phyloP scores from a whole-genome alignment of 1,284 basidiomycete genomes.

The Termitomyces sp. region DNA sequence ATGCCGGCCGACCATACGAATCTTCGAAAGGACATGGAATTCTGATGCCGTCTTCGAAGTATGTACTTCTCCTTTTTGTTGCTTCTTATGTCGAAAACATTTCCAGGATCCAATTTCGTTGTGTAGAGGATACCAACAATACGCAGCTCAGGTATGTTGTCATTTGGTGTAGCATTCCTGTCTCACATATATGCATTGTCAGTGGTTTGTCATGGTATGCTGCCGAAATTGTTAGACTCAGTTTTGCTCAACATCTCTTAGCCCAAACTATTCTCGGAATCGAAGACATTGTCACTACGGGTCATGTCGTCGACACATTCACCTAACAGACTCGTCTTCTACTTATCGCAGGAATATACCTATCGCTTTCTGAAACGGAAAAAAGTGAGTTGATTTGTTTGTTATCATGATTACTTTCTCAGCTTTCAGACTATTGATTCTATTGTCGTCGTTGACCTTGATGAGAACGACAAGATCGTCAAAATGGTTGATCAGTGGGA shows the following conservation, averaged over 20 bases:
- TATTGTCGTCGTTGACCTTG: conserved; percentile 59
- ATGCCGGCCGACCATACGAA: conserved; percentile 48
- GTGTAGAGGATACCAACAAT: conserved; percentile 49
- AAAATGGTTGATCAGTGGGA: conserved; percentile 60
- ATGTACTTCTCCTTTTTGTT: neutral
- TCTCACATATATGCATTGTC: conserved; percentile 12
- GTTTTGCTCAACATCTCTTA: conserved; percentile 22
- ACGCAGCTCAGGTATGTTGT: conserved; percentile 47
- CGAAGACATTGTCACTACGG: conserved; percentile 45
- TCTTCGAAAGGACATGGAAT: conserved; percentile 56
- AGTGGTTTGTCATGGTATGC: conserved; percentile 62
- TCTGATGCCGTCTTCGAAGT: conserved; percentile 60
- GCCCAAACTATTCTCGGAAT: conserved; percentile 52
- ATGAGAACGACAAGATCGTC: conserved; percentile 56
- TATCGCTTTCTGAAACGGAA: conserved; percentile 45
- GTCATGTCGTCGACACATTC: conserved; percentile 52
- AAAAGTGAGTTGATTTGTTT: conserved; percentile 36
- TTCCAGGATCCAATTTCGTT: conserved; percentile 46
- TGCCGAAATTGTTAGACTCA: neutral
- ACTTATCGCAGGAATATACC: conserved; percentile 61
- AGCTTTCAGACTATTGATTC: conserved; percentile 43
- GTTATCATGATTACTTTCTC: neutral
- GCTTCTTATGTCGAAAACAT: neutral
- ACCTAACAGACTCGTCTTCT: conserved; percentile 55
- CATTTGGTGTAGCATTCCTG: neutral